Base-by-base conservation (phyloP, 192 early-diverging fungal genomes). In the Entophlyctis luteolus region DNA sequence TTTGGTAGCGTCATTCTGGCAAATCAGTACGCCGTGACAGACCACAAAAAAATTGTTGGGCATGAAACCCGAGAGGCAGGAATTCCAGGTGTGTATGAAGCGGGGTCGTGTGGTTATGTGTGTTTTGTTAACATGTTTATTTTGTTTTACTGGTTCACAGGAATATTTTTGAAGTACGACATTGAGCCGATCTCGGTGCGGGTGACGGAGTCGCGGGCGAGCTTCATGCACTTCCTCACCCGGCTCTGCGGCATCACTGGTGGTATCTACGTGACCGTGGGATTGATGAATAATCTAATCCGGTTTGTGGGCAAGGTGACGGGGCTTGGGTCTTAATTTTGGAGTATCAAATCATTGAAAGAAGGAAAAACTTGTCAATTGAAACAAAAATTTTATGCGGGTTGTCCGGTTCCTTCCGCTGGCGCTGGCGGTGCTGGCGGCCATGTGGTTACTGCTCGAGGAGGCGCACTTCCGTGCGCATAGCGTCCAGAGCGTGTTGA, bases 1-100 rank as follows among this genome's bases (percentile, higher is more conserved):
- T 74, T 83, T 56, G 76, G 77, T n/a, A 52, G 63, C 37, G 59
- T 77, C 1, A 62, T 98, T 31, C 39, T 86, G n/a, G 95, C 95
- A 25, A 94, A 92, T 75, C 95, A 98, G 73, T 98, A 95, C 73
- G 90, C 93, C 10, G 93, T 95, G 1, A 96, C 90, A 28, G 92
- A 96, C 68, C 85, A 84, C 63, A 81, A 72, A 32, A 54, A 73
- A 25, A 47, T 62, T 1, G 38, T 79, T 2, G 68, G 58, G 28
- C 52, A 54, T 49, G 72, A 76, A 3, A 59, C 49, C 5, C 28
- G 48, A 18, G 65, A 62, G n/a, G 68, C 34, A 23, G 80, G 80
- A 4, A 58, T 80, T 38, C 76, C 81, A 45, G 81, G 78, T 80
- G 32, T 50, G 58, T 59, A 62, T 63, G 48, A 29, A 42, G 39